Evolutionary conservation across 768 basidiomycete genomes (phyloP).

Genomic region (Pulveroboletus sp.): DNA sequence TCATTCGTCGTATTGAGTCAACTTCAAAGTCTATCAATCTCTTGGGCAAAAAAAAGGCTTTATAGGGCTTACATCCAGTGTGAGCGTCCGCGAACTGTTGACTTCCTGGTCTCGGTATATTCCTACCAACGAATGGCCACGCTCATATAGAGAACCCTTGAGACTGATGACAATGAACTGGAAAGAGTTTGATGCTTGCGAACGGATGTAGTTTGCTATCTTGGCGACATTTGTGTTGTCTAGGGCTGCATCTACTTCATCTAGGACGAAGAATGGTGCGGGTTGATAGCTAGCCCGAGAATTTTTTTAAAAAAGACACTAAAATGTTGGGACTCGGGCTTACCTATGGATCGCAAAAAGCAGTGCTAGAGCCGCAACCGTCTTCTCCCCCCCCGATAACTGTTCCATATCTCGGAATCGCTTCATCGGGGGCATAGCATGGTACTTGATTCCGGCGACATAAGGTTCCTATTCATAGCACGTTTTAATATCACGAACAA

Average conservation of each 20-base stretch:
- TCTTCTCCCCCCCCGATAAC: slow-evolving; percentile 96
- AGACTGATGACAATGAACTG: slow-evolving; percentile 98
- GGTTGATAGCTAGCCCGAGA: slow-evolving; percentile 96
- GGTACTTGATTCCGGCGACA: slow-evolving; percentile 89
- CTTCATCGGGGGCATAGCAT: slow-evolving; percentile 99
- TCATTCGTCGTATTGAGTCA: slow-evolving; percentile 29
- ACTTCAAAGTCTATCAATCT: slow-evolving; percentile 15
- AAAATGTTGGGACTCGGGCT: slow-evolving; percentile 1
- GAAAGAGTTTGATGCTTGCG: slow-evolving; percentile 78
- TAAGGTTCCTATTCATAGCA: slow-evolving; percentile 66
- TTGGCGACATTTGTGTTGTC: slow-evolving; percentile 99
- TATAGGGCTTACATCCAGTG: slow-evolving; percentile 66
- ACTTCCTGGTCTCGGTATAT: slow-evolving; percentile 93
- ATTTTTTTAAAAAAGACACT: no score
- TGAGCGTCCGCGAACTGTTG: slow-evolving; percentile 88
- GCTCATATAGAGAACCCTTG: slow-evolving; percentile 89
- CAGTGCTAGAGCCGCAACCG: slow-evolving; percentile 93
- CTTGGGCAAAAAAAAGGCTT: neutral
- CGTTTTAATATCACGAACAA: slow-evolving; percentile 1
- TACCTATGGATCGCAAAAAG: slow-evolving; percentile 96
- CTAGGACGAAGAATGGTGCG: slow-evolving; percentile 96
- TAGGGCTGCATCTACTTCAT: slow-evolving; percentile 95
- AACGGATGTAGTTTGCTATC: slow-evolving; percentile 87
- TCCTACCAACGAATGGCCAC: slow-evolving; percentile 85
- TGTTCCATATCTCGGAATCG: slow-evolving; percentile 99